A percentile compares a stretch with the other conserved stretches of the same genome.
Evolutionary conservation across 2,329 filamentous ascomycete genomes (phyloP).

Genomic region (Botrytis cinerea): DNA sequence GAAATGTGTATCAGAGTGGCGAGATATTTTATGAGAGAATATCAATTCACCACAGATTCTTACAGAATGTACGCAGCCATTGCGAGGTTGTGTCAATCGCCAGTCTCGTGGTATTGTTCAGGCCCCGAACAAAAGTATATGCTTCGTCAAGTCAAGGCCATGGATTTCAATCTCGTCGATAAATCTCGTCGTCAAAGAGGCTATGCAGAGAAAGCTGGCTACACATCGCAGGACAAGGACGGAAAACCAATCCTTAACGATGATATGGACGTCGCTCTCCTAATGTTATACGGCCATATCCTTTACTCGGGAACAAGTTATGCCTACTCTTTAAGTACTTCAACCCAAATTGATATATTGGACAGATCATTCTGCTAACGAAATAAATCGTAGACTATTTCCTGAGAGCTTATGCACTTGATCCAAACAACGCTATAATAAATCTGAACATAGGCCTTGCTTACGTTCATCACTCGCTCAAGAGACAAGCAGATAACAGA

Average conservation of each 20-base stretch:
- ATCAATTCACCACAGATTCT: slow-evolving; percentile 76
- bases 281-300: slow-evolving; percentile 90
- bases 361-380: not conserved
- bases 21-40: slow-evolving; percentile 82
- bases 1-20: slow-evolving; percentile 71
- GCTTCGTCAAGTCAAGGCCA: slow-evolving; percentile 84
- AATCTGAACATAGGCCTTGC: slow-evolving; percentile 79
- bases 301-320: slow-evolving; percentile 83
- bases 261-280: slow-evolving; percentile 71
- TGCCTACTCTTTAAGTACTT: slow-evolving; percentile 71
- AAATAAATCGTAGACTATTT: slow-evolving; percentile 68
- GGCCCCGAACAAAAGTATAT: slow-evolving; percentile 88
- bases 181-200: slow-evolving; percentile 50
- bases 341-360: not conserved
- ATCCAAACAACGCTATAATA: slow-evolving; percentile 74
- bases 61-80: slow-evolving; percentile 81
- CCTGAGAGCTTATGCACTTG: slow-evolving; percentile 72
- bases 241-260: slow-evolving; percentile 39
- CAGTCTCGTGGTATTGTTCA: slow-evolving; percentile 73
- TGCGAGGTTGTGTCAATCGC: slow-evolving; percentile 74
- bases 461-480: slow-evolving; percentile 87
- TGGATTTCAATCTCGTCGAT: slow-evolving; percentile 69
- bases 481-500: slow-evolving; percentile 85
- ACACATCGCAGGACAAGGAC: slow-evolving; percentile 43
- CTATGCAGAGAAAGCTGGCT: slow-evolving; percentile 47